Evolutionary conservation across 164 flowering plant genomes (phyloP).

Genomic region (Liriodendron chinense): DNA sequence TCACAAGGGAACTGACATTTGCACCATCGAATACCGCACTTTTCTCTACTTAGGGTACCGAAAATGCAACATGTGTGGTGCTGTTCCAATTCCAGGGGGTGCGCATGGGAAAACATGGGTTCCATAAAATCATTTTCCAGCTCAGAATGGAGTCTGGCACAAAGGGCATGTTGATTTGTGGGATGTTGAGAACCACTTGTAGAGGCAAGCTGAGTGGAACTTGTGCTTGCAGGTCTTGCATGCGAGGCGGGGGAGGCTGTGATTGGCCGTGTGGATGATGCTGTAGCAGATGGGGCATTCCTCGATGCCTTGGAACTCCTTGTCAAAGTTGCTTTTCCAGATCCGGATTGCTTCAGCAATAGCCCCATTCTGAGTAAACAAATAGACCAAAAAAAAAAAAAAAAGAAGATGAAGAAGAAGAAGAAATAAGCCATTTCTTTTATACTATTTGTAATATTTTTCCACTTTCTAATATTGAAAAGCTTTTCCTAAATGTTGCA

Average conservation of each 20-base stretch:
- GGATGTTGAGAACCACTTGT: conserved; percentile 97
- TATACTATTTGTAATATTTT: too few relatives aligned
- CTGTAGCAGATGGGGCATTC: conserved; percentile 99
- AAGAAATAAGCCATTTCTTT: neutral
- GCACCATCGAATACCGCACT: too few relatives aligned
- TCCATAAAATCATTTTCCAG: neutral
- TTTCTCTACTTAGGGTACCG: too few relatives aligned
- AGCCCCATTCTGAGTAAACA: conserved; percentile 76
- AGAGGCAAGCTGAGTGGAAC: conserved; percentile 90
- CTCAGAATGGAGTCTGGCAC: conserved; percentile 92
- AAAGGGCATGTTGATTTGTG: conserved; percentile 93
- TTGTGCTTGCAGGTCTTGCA: conserved; percentile 99
- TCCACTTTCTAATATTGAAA: too few relatives aligned
- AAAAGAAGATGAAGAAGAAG: too few relatives aligned
- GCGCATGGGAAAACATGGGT: too few relatives aligned
- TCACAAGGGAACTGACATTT: too few relatives aligned
- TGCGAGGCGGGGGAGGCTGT: conserved; percentile 85
- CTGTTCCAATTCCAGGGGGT: too few relatives aligned
- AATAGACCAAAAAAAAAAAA: too few relatives aligned
- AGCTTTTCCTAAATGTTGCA: too few relatives aligned
- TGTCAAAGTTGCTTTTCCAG: conserved; percentile 92
- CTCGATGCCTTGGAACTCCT: conserved; percentile 93
- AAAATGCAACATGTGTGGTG: too few relatives aligned
- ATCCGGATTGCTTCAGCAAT: conserved; percentile 81
- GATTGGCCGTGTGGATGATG: conserved; percentile 79